A percentile compares a stretch with the other conserved stretches of the same genome.
Evolutionary conservation across 129 eudicot genomes (phyloP).

Genomic region (Tanacetum coccineum): DNA sequence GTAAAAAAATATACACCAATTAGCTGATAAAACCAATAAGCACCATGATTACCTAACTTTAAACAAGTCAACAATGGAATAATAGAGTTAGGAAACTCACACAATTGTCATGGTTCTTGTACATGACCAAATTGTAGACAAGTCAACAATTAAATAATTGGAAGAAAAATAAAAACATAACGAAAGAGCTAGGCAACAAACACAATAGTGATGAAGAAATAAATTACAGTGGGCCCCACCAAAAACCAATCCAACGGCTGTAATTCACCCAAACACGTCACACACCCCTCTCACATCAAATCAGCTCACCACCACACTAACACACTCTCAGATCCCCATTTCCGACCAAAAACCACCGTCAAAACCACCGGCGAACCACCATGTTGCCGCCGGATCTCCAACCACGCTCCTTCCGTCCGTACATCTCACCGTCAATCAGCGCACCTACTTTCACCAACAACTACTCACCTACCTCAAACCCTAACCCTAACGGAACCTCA

Average conservation of each 20-base stretch:
- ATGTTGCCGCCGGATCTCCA: conserved; percentile 96
- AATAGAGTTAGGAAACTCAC: no score
- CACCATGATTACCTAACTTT: no score
- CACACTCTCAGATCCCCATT: conserved; percentile 25
- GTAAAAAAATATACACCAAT: no score
- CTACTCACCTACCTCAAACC: conserved; percentile 51
- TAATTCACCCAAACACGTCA: conserved; percentile 32
- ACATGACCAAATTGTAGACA: no score
- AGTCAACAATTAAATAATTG: no score
- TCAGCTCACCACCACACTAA: conserved; percentile 14
- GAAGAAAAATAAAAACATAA: no score
- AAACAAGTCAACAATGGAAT: no score
- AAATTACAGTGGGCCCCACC: conserved; percentile 18
- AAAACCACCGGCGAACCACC: conserved; percentile 7
- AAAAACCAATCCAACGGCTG: conserved; percentile 29
- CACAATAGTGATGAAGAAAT: no score
- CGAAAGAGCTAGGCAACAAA: no score
- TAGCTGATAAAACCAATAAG: no score
- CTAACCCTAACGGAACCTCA: conserved; percentile 37
- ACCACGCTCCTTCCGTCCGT: conserved; percentile 69
- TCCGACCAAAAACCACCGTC: conserved; percentile 33
- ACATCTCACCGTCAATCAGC: conserved; percentile 66
- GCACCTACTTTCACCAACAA: conserved; percentile 57
- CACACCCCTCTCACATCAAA: conserved; percentile 23
- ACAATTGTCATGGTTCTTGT: no score